These are phyloP conservation scores for Hygrocybe punicea DNA, from an alignment of 768 basidiomycete species.

Conservation along the genomic window DNA sequence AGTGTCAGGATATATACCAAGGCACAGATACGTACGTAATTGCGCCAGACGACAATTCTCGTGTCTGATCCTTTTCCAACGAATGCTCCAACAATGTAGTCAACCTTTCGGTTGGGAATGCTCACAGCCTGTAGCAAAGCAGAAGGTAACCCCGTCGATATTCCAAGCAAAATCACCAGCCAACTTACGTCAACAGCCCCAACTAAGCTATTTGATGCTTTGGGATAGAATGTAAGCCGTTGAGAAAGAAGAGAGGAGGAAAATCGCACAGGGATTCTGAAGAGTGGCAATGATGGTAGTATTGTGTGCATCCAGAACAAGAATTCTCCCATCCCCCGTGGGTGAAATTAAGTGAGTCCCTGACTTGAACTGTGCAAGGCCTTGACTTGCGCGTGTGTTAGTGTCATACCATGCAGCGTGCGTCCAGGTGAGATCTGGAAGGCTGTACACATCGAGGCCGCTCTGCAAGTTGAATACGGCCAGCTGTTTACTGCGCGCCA, in stretches of 20 bases:
- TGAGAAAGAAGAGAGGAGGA: no score
- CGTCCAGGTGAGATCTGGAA: background rate
- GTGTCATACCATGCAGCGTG: background rate
- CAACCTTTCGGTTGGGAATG: background rate
- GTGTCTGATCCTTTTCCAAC: background rate
- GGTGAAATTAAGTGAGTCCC: background rate
- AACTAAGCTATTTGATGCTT: no score
- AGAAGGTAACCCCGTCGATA: background rate
- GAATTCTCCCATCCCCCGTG: background rate
- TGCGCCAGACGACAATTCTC: background rate
- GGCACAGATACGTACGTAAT: background rate
- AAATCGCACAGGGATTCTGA: no score
- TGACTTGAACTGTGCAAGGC: background rate
- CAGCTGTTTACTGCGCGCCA: background rate
- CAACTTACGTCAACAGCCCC: no score
- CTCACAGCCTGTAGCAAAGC: background rate
- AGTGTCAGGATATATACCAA: background rate
- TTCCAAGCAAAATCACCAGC: background rate
- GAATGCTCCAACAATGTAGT: background rate
- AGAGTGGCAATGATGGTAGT: no score
- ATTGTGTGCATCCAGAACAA: no score
- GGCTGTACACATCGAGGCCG: constrained; percentile 1
- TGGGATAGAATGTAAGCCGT: no score
- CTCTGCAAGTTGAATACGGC: constrained; percentile 2
- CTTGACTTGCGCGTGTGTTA: background rate